Base-by-base conservation (phyloP, 257 asterid species). In the Nicotiana obtusifolia region DNA sequence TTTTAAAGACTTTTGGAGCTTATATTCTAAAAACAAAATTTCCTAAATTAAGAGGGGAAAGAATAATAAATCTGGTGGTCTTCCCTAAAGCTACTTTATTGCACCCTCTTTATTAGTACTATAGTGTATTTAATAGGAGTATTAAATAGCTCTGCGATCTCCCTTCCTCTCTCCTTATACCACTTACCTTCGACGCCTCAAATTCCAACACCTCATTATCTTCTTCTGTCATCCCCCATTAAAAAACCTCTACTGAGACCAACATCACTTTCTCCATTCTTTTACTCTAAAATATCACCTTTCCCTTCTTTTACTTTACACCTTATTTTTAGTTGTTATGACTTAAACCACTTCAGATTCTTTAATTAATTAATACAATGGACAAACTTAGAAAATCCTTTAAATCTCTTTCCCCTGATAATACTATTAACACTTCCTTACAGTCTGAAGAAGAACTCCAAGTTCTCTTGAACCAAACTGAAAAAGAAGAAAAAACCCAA, bases 401-500 rank as follows among this genome's bases (percentile, higher is more conserved):
- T 69, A 86, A 86, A 68, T 28, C 81, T n/a, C 73, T 5, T 7
- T 28, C 65, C 31, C 5, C 82, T 53, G n/a, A 56, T 14, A 5
- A 79, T 80, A 41, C n/a, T 10, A 52, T 2, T 2, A 56, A 56
- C 62, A 56, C 24, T 56, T 56, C 62, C 2, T 17, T 3, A 56
- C 62, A 10, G 24, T 82, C 64, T 17, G 78, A 84, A 83, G 84
- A 81, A 28, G 83, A 84, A 76, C 84, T 73, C 30, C 81, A 77
- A 64, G 81, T 77, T 37, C 81, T 86, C 20, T 65, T 85, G 35
- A 80, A 80, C 1, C 24, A 11, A 8, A 30, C 47, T 54, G 64
- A 47, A 10, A 41, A 14, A 53, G n/a, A 15, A 53, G 17, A 5
- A 53, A 49, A 49, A 49, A 49, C 47, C 15, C 5, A 20, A 49